Evolutionary conservation across 2,329 filamentous ascomycete genomes (phyloP).

Genomic region (Aspergillus candidus): DNA sequence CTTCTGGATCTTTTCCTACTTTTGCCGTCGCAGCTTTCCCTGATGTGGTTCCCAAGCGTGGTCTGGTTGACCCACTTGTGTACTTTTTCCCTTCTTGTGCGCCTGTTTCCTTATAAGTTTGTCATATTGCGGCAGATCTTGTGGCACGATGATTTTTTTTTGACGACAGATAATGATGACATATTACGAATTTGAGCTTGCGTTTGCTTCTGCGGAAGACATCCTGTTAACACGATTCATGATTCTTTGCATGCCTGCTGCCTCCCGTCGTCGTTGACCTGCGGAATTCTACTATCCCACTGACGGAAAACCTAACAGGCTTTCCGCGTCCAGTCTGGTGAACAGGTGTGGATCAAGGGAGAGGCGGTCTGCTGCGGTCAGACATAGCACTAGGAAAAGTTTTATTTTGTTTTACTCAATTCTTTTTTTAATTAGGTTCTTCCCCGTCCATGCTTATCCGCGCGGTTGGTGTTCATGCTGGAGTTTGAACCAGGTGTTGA

Average conservation of each 20-base stretch:
- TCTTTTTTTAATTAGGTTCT: slow-evolving; percentile 1
- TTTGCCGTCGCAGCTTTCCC: too few species aligned
- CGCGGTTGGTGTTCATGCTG: background rate
- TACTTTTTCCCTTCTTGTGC: background rate
- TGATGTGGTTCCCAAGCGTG: too few species aligned
- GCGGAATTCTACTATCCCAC: too few species aligned
- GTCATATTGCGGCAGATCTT: background rate
- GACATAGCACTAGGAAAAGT: slow-evolving; percentile 5
- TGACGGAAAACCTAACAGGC: too few species aligned
- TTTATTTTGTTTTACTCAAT: slow-evolving; percentile 1
- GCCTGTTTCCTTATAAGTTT: background rate
- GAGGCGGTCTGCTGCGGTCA: slow-evolving; percentile 5
- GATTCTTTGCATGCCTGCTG: too few species aligned
- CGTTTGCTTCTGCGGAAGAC: background rate
- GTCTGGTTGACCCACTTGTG: background rate
- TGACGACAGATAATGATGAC: slow-evolving; percentile 13
- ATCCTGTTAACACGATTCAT: too few species aligned
- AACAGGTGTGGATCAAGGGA: background rate
- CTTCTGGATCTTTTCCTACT: too few species aligned
- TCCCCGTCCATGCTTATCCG: background rate
- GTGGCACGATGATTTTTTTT: slow-evolving; percentile 6
- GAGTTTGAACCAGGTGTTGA: background rate
- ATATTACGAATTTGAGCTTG: slow-evolving; percentile 5
- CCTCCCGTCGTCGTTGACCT: too few species aligned
- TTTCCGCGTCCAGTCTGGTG: too few species aligned